A percentile compares a stretch with the other conserved stretches of the same genome.
Evolutionary conservation across 441 rosid genomes (phyloP).

Genomic region (Daphne laureola): DNA sequence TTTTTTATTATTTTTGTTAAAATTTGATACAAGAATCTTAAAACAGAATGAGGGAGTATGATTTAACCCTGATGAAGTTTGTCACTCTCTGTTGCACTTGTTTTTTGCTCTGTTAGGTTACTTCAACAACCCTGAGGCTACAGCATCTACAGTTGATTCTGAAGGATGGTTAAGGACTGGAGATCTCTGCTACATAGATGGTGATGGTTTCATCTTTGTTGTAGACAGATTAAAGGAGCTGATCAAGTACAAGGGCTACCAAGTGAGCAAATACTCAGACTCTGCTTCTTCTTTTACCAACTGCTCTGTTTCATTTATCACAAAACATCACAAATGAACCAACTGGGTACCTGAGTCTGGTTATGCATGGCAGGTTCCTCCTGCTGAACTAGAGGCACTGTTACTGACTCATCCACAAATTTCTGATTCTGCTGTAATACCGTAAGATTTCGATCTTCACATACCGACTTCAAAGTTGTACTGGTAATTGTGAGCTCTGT

Average conservation of each 20-base stretch:
- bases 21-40: too few species aligned
- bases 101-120: slow-evolving; percentile 42
- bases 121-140: slow-evolving; percentile 77
- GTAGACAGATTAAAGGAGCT: slow-evolving; percentile 92
- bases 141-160: slow-evolving; percentile 64
- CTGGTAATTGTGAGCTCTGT: not conserved
- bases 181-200: slow-evolving; percentile 81
- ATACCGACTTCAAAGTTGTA: too few species aligned
- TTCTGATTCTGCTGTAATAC: slow-evolving; percentile 77
- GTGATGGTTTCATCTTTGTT: slow-evolving; percentile 77
- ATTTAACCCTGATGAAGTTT: too few species aligned
- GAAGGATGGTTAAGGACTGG: slow-evolving; percentile 96
- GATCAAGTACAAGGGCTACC: slow-evolving; percentile 92
- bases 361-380: slow-evolving; percentile 56
- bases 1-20: too few species aligned
- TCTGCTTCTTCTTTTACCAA: too few species aligned
- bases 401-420: slow-evolving; percentile 67
- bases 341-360: not conserved
- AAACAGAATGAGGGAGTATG: too few species aligned
- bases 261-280: slow-evolving; percentile 31
- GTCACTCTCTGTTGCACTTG: too few species aligned
- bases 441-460: slow-evolving; percentile 36
- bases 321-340: not conserved
- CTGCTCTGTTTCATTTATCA: not conserved
- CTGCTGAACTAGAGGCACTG: slow-evolving; percentile 87